Percentiles rank a stretch among this genome's conserved stretches.
These are phyloP conservation scores for Vanderwaltozyma yarrowii DNA, from an alignment of 805 yeast species.

Conservation along the genomic window DNA sequence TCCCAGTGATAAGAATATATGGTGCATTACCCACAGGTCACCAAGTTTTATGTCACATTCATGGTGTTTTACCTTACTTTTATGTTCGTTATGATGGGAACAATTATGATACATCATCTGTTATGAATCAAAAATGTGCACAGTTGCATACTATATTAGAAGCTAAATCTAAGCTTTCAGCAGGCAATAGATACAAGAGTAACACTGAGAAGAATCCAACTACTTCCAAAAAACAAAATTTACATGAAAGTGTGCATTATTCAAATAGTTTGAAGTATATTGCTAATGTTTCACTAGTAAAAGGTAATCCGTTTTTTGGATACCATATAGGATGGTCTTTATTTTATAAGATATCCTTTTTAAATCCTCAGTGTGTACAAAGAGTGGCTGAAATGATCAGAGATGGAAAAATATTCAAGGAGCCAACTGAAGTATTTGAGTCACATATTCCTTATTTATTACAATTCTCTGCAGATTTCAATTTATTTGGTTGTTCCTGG, in stretches of 20 bases:
- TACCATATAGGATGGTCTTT: slow-evolving; percentile 54
- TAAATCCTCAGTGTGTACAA: slow-evolving; percentile 50
- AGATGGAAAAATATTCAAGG: slow-evolving; percentile 34
- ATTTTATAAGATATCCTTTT: slow-evolving; percentile 57
- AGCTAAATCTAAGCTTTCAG: slow-evolving; percentile 2
- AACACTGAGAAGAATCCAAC: no score
- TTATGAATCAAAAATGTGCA: slow-evolving; percentile 29
- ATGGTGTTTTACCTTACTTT: slow-evolving; percentile 76
- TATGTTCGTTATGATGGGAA: slow-evolving; percentile 51
- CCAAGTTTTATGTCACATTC: slow-evolving; percentile 59
- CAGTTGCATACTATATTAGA: slow-evolving; percentile 39
- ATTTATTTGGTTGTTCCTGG: slow-evolving; percentile 81
- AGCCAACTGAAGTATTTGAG: slow-evolving; percentile 49
- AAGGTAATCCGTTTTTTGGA: slow-evolving; percentile 79
- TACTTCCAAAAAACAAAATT: no score
- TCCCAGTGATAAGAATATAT: slow-evolving; percentile 70
- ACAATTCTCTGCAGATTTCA: slow-evolving; percentile 77
- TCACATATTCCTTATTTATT: slow-evolving; percentile 67
- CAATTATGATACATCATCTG: slow-evolving; percentile 13
- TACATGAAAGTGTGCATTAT: no score
- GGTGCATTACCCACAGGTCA: slow-evolving; percentile 59
- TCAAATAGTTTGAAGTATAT: slow-evolving; percentile 32
- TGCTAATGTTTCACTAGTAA: slow-evolving; percentile 53
- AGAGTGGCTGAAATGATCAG: slow-evolving; percentile 44
- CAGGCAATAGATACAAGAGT: no score